Base-by-base conservation (phyloP, 2,329 filamentous ascomycete species). In the Arachnomyces sp. region DNA sequence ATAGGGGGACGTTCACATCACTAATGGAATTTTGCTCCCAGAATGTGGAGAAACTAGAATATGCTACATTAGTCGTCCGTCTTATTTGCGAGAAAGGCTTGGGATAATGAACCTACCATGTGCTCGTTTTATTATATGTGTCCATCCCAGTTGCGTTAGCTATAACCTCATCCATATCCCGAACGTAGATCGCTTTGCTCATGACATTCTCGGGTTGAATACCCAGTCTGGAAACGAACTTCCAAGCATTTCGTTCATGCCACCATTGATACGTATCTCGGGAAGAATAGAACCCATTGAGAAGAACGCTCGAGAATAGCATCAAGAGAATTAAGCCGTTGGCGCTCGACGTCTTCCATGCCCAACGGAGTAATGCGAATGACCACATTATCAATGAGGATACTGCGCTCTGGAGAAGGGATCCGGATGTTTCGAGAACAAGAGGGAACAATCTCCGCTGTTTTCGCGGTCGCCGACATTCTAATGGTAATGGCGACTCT, bases 131-230 rank as follows among this genome's bases (percentile, higher is more conserved):
- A 28, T 52, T 53, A 28, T 44, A 49, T 12, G 36, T 33, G 29
- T 51, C 54, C 49, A 53, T 58, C 28, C 53, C 47, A 2, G 58
- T 61, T 14, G 51, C 48, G 38, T 59, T 60, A 14, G 66, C 55
- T 38, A 77, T 66, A 12, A 76, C 78, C 46, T 84, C 77, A 43
- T 88, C 81, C 36, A 96, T 70, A 59, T 96, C 90, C 38, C 73
- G 73, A 41, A 95, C 65, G 57, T 92, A 95, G 17, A 98, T 78
- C 7, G 86, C 80, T 60, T 83, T 87, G 63, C 83, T 85, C 85
- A 95, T 90, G 46, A 83, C 75, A 14, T 74, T 63, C 50, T 93
- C 84, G 6, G 89, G 86, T 3, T 77, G 75, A 6, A 96, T 80
- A 7, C 90, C 90, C 11, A 96, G 67, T 9, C 81, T 74, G 28